Conservation (phyloP, 352 stramenopile genomes). For the Pythium dissotocum region DNA sequence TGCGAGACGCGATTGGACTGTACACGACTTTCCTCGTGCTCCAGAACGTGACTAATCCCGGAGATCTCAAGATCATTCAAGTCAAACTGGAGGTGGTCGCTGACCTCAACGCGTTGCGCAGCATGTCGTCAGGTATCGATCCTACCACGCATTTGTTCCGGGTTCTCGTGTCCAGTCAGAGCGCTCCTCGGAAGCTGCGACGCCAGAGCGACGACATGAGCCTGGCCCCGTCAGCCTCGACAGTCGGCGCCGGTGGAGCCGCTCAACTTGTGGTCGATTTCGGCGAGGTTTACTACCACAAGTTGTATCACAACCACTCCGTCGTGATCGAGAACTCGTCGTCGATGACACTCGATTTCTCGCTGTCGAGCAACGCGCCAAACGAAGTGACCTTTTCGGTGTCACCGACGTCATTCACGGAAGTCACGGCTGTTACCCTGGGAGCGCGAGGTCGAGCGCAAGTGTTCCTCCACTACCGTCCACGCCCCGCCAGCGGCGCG, state of each 20-base stretch:
- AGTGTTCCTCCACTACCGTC: constrained; percentile 87
- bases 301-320: constrained; percentile 89
- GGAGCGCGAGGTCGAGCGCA: constrained; percentile 69
- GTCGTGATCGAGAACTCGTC: constrained; percentile 89
- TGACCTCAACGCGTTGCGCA: constrained; percentile 80
- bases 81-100: constrained; percentile 85
- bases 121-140: constrained; percentile 75
- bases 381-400: constrained; percentile 85
- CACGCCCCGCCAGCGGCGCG: constrained; percentile 39
- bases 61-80: constrained; percentile 87
- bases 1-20: constrained; percentile 76
- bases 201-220: constrained; percentile 59
- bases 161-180: constrained; percentile 84
- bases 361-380: constrained; percentile 79
- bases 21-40: constrained; percentile 88
- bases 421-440: constrained; percentile 77
- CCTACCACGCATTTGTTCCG: constrained; percentile 77
- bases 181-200: constrained; percentile 52
- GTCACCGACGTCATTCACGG: constrained; percentile 81
- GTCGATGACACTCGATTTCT: constrained; percentile 83
- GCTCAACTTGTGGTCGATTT: constrained; percentile 70
- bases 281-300: constrained; percentile 88
- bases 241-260: not conserved
- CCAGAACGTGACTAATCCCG: constrained; percentile 80
- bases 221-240: constrained; percentile 2